A percentile compares a stretch with the other conserved stretches of the same genome.
These are phyloP conservation scores for Fusarium brevicatenulatum DNA, from an alignment of 2,329 filamentous ascomycete genomes.

Conservation along the genomic window DNA sequence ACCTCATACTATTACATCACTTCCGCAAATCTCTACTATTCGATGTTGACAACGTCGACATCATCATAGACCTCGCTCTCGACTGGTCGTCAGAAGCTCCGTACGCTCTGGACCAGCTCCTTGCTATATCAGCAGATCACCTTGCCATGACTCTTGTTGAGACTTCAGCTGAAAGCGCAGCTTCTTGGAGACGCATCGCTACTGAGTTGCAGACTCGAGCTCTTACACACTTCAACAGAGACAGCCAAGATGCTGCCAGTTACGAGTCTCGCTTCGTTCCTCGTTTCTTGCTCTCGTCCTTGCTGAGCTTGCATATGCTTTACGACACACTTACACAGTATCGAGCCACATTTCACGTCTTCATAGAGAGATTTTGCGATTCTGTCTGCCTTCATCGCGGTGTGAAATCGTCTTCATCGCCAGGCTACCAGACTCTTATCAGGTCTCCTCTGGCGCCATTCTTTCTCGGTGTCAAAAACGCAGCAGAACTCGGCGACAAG, in stretches of 20 bases:
- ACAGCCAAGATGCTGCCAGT: constrained; percentile 41
- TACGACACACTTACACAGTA: constrained; percentile 57
- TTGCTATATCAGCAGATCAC: constrained; percentile 59
- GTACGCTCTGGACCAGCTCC: constrained; percentile 59
- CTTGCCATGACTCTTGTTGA: constrained; percentile 38
- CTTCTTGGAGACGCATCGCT: constrained; percentile 48
- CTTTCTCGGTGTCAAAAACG: constrained; percentile 35
- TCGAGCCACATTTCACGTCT: constrained; percentile 50
- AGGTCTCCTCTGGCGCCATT: constrained; percentile 48
- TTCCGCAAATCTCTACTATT: constrained; percentile 44
- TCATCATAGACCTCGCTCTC: constrained; percentile 48
- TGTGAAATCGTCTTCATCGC: constrained; percentile 51
- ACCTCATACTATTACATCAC: constrained; percentile 55
- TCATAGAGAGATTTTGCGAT: constrained; percentile 54
- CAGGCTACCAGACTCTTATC: constrained; percentile 50
- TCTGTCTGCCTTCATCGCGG: constrained; percentile 57
- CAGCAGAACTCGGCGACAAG: constrained; percentile 12
- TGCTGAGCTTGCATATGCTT: constrained; percentile 59
- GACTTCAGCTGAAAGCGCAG: constrained; percentile 31
- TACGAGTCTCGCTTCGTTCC: constrained; percentile 48
- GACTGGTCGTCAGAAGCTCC: constrained; percentile 50
- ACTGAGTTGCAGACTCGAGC: constrained; percentile 58
- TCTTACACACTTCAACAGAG: constrained; percentile 51
- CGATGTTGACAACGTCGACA: constrained; percentile 33
- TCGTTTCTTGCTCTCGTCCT: constrained; percentile 57